Percentiles rank a stretch among this genome's conserved stretches.
Conservation (phyloP, 495 filamentous ascomycete genomes). For the Evernia prunastri region DNA sequence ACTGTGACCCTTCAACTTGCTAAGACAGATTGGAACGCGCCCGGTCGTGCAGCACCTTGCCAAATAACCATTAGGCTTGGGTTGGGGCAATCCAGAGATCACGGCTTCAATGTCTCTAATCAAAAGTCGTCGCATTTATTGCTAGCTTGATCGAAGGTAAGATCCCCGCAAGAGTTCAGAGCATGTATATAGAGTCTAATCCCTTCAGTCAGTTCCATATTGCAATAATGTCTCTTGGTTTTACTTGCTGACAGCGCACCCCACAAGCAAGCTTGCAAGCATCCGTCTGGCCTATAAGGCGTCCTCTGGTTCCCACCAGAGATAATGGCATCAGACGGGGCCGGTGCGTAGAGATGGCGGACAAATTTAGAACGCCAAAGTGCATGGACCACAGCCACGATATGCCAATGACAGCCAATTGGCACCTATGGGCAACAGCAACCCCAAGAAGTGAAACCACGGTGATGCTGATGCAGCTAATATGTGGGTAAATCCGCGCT, state of each 20-base stretch:
- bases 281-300: slow-evolving; percentile 39
- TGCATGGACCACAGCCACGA: too few species aligned
- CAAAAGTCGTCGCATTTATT: not conserved
- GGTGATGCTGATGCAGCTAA: too few species aligned
- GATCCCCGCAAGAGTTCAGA: not conserved
- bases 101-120: not conserved
- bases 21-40: too few species aligned
- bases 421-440: too few species aligned
- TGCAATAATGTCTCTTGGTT: not conserved
- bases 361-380: too few species aligned
- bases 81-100: too few species aligned
- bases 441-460: too few species aligned
- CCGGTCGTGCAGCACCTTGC: too few species aligned
- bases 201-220: not conserved
- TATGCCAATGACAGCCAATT: too few species aligned
- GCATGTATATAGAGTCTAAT: not conserved
- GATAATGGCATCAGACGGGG: slow-evolving; percentile 47
- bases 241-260: not conserved
- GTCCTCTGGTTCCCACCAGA: slow-evolving; percentile 30
- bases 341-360: slow-evolving; percentile 52
- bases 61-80: too few species aligned
- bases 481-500: too few species aligned
- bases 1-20: too few species aligned
- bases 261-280: not conserved
- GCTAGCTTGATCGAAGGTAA: not conserved